Percentiles rank a stretch among this genome's conserved stretches.
Evolutionary conservation across 2,329 filamentous ascomycete species (phyloP).

Genomic region (Aspergillus viridinutans): DNA sequence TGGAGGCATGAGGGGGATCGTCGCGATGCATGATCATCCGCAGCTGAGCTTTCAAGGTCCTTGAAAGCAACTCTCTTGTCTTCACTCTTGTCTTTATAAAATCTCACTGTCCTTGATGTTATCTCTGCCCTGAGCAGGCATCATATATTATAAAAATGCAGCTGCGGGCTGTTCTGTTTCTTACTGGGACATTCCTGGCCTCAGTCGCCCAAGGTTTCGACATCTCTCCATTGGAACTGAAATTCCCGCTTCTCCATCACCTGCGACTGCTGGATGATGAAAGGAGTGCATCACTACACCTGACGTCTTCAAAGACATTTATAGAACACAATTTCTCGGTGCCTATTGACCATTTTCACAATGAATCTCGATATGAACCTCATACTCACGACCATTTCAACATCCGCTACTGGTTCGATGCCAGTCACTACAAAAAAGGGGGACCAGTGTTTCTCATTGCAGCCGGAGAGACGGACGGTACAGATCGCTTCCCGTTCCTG

Average conservation of each 20-base stretch:
- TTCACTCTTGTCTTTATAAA: not conserved
- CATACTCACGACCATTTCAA: slow-evolving; percentile 65
- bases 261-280: not conserved
- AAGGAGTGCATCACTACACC: not conserved
- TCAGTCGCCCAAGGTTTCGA: not conserved
- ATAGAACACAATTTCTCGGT: slow-evolving; percentile 51
- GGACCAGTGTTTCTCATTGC: slow-evolving; percentile 77
- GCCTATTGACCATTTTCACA: slow-evolving; percentile 77
- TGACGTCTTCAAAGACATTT: slow-evolving; percentile 27
- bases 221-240: not conserved
- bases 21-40: not conserved
- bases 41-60: not conserved
- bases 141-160: not conserved
- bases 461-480: slow-evolving; percentile 57
- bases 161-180: not conserved
- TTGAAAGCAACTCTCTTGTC: not conserved
- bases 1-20: not conserved
- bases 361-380: slow-evolving; percentile 71
- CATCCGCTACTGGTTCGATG: slow-evolving; percentile 80
- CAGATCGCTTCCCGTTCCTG: slow-evolving; percentile 57
- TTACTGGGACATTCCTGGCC: not conserved
- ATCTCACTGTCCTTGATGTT: not conserved
- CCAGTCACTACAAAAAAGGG: slow-evolving; percentile 67
- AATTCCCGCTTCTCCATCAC: not conserved
- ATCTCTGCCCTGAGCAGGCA: not conserved